phyloP scores from a whole-genome alignment of 129 eudicot genomes.

The Apium graveolens region DNA sequence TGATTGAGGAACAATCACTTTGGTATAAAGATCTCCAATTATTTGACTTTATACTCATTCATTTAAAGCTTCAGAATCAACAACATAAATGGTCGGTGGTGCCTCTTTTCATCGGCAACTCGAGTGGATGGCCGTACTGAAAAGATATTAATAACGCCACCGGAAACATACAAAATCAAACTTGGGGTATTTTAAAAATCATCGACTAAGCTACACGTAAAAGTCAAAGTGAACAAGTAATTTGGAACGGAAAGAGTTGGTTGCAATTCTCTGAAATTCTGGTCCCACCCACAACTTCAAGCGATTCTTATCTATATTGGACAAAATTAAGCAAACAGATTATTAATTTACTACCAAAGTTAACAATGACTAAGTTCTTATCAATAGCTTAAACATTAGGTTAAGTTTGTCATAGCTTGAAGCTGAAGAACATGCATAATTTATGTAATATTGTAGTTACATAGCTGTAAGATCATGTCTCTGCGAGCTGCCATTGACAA shows the following conservation, averaged over 20 bases:
- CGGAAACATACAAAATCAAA: not conserved
- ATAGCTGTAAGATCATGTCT: not conserved
- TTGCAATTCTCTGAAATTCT: too few relatives aligned
- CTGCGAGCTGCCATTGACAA: not conserved
- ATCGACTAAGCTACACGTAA: too few relatives aligned
- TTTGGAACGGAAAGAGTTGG: too few relatives aligned
- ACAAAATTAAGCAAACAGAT: not conserved
- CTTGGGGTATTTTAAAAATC: too few relatives aligned
- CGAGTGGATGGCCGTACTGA: not conserved
- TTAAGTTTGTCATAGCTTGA: not conserved
- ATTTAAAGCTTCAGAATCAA: not conserved
- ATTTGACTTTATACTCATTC: not conserved
- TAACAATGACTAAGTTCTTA: not conserved
- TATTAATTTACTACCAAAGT: not conserved
- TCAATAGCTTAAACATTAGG: not conserved
- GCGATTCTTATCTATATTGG: not conserved
- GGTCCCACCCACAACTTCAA: too few relatives aligned
- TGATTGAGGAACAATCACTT: not conserved
- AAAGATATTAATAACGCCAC: not conserved
- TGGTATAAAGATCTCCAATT: not conserved
- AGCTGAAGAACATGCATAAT: not conserved
- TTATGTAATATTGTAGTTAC: not conserved
- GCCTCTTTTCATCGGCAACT: not conserved
- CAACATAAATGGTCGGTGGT: not conserved
- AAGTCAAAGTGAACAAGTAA: too few relatives aligned